Conservation (phyloP, 106 monocot species). For the Iris macrosiphon region DNA sequence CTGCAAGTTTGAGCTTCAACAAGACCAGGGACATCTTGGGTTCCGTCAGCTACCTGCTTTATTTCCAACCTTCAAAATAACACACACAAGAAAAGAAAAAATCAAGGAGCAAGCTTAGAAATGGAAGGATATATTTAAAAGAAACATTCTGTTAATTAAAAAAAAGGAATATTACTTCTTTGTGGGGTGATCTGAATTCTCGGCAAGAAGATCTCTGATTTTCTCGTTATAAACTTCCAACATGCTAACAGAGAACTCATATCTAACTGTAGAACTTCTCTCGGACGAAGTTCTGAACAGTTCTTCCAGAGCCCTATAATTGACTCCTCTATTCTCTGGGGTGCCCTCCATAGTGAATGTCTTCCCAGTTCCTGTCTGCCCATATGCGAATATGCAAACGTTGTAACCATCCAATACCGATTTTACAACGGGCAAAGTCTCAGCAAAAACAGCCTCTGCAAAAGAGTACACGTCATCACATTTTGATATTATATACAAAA, state of each 20-base stretch:
- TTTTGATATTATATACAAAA: neutral
- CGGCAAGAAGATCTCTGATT: constrained; percentile 77
- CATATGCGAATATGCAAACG: constrained; percentile 94
- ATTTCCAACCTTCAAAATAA: constrained; percentile 65
- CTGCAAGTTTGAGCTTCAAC: constrained; percentile 45
- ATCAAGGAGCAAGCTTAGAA: neutral
- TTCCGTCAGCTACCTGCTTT: constrained; percentile 81
- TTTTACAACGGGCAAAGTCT: constrained; percentile 68
- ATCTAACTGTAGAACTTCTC: constrained; percentile 29
- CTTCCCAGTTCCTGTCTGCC: constrained; percentile 96
- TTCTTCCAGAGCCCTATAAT: constrained; percentile 85
- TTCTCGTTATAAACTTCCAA: constrained; percentile 95
- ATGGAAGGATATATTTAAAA: neutral
- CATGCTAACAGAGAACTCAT: constrained; percentile 78
- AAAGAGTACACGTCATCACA: neutral
- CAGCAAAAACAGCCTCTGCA: constrained; percentile 74
- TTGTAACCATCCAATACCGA: constrained; percentile 90
- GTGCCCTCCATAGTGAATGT: constrained; percentile 99
- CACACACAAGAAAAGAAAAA: constrained; percentile 2
- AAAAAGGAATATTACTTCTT: constrained; percentile 45
- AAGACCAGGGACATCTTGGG: constrained; percentile 84
- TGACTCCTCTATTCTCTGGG: constrained; percentile 78
- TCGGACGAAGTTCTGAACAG: constrained; percentile 52
- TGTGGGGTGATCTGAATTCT: constrained; percentile 29
- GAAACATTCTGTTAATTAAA: neutral